Base-by-base conservation (phyloP, 164 flowering plant genomes). In the Stephania cephalantha region DNA sequence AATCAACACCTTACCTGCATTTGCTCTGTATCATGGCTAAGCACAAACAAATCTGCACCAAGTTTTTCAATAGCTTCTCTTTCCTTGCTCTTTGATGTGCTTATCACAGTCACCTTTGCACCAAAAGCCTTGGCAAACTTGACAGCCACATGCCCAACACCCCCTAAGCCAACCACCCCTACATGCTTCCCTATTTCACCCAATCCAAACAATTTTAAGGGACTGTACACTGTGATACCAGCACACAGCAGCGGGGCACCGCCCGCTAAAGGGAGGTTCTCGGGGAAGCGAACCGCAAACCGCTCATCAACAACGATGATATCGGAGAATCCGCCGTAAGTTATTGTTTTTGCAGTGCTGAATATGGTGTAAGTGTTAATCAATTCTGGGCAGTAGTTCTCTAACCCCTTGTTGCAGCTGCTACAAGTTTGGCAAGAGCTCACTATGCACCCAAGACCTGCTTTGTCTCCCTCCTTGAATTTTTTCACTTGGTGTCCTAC, bases 41-140 rank as follows among this genome's bases (percentile, higher is more conserved):
- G 79, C 46, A 87, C 52, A 65, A 87, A 87, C 0, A 71, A 66
- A 69, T 87, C 90, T 5, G 89, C 90, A 20, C 89, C 89, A 65
- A 85, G 85, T 50, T 9, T 74, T 65, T 85, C 76, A 1, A 81
- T 42, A 7, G 90, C 88, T 68, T 87, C 90, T 48, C 77, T 29
- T 74, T 85, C 76, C 78, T 86, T 87, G 71, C 22, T 72, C 0
- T 81, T 78, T 6, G 87, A 85, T 25, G 86, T 85, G 63, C 88
- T 86, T n/a, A 87, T 85, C 1, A 86, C 88, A 0, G 90, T 86
- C 0, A 87, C 90, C 31, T 78, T 83, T 31, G 70, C 75, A 7
- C 89, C 90, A 17, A 88, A 76, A 44, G 90, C 90, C 79, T 88
- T 87, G 4, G 82, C 88, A 31, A 87, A 83, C 69, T 87, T 88